Evolutionary conservation across 2,329 filamentous ascomycete genomes (phyloP), one percentile per base, ranked within the genome.

Genomic region (Rhynchosporium secalis): DNA sequence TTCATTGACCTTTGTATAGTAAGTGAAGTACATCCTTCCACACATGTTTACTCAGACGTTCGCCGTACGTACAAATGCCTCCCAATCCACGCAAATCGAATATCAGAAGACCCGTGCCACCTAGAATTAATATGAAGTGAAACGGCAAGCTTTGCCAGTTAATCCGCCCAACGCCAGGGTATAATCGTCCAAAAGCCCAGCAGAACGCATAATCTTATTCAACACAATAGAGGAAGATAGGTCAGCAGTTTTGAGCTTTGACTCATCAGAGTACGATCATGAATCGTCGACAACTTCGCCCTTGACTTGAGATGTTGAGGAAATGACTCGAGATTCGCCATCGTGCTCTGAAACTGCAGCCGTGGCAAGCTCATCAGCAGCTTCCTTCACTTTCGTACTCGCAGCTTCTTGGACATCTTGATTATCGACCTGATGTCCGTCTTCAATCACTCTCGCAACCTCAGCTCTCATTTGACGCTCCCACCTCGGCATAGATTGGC

Each of bases 381-480:
- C 52, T 20, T 52, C 61, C n/a, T 48, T 15, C 36, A 13, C 52
- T 43, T 7, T 15, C 47, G 58, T 48, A 13, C 28, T 7, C n/a
- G n/a, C 26, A 61, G 26, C 38, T 10, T 36, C 41, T 29, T 43
- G 52, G 20, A 31, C 46, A 26, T 46, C 47, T n/a, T 58, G 38
- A 4, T 57, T 20, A 4, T 31, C 20, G 26, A 9, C 26, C 20
- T 52, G 55, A 3, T 60, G 58, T 43, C 54, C 47, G 13, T 65
- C 58, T 49, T 58, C 47, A 33, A 68, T 58, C 13, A 52, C n/a
- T 41, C 59, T 61, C 1, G 48, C 45, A 56, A 72, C 62, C 10
- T 72, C 68, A 20, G 68, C 66, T 56, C 71, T 63, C 58, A 73
- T 65, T 7, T 64, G 55, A 8, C 73, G 69, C 48, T 74, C 68